A percentile compares a stretch with the other conserved stretches of the same genome.
Conservation (phyloP, 768 basidiomycete genomes). For the Leccinum sublutescens region DNA sequence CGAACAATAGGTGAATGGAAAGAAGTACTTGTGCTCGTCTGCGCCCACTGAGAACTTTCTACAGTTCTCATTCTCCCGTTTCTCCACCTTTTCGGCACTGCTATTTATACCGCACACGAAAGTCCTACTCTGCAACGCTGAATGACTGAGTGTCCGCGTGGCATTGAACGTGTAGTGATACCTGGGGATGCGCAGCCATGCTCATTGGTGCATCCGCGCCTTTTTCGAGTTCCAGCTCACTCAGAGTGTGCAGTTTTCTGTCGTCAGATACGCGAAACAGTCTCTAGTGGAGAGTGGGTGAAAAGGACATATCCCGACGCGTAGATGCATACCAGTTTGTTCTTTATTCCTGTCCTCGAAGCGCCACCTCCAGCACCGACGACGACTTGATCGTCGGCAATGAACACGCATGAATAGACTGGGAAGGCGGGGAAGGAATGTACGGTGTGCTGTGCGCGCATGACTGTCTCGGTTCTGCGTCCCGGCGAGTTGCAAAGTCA, state of each 20-base stretch:
- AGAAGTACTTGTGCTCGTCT: slow-evolving; percentile 55
- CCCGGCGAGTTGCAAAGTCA: not conserved
- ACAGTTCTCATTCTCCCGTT: slow-evolving; percentile 81
- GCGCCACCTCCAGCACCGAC: slow-evolving; percentile 92
- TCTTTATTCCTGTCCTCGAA: slow-evolving; percentile 86
- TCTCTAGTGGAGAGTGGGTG: slow-evolving; percentile 43
- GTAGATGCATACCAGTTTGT: slow-evolving; percentile 65
- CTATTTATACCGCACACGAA: slow-evolving; percentile 91
- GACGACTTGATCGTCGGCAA: slow-evolving; percentile 66
- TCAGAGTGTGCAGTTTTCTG: slow-evolving; percentile 50
- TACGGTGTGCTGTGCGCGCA: slow-evolving; percentile 77
- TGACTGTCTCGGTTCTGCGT: slow-evolving; percentile 27
- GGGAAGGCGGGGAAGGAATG: slow-evolving; percentile 84
- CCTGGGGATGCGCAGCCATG: slow-evolving; percentile 68
- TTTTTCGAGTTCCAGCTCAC: slow-evolving; percentile 72
- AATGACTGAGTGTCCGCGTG: not conserved
- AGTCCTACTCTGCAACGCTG: slow-evolving; percentile 39
- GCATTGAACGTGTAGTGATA: slow-evolving; percentile 29
- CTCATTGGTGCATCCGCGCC: slow-evolving; percentile 98
- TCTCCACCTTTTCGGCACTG: slow-evolving; percentile 54
- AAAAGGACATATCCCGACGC: not conserved
- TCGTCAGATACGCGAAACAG: slow-evolving; percentile 61
- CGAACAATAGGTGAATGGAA: not conserved
- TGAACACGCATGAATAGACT: slow-evolving; percentile 82
- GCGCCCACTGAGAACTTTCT: slow-evolving; percentile 56